These are phyloP conservation scores for Fusarium sp. DNA, from an alignment of 2,329 filamentous ascomycete species.

Conservation along the genomic window DNA sequence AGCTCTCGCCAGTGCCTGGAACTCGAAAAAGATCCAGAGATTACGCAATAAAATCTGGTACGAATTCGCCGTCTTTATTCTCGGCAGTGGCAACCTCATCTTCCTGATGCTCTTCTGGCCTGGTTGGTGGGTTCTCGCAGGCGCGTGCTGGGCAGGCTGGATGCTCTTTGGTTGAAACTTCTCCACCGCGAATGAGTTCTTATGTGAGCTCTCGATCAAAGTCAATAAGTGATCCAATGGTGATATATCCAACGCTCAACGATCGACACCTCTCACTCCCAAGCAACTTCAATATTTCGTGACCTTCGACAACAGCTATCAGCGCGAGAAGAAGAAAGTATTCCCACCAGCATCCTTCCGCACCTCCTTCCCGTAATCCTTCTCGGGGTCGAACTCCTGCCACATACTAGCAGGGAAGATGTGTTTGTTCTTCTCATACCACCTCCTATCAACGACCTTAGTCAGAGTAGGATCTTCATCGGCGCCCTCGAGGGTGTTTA, in stretches of 20 bases:
- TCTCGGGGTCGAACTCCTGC: slow-evolving; percentile 93
- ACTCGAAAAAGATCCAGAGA: slow-evolving; percentile 52
- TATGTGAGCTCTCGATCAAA: slow-evolving; percentile 18
- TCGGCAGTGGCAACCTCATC: slow-evolving; percentile 63
- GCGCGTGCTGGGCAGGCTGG: slow-evolving; percentile 53
- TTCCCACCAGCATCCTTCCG: slow-evolving; percentile 90
- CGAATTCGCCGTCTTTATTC: slow-evolving; percentile 64
- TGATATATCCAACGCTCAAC: slow-evolving; percentile 20
- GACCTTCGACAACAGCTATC: slow-evolving; percentile 35
- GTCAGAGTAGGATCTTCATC: slow-evolving; percentile 83
- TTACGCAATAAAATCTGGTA: slow-evolving; percentile 62
- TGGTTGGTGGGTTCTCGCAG: slow-evolving; percentile 64
- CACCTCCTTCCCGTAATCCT: slow-evolving; percentile 82
- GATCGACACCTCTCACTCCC: slow-evolving; percentile 9
- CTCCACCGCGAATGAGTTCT: slow-evolving; percentile 11
- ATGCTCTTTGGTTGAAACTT: slow-evolving; percentile 51
- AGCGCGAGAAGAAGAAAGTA: slow-evolving; percentile 83
- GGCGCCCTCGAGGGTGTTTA: slow-evolving; percentile 77
- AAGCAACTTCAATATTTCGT: slow-evolving; percentile 6
- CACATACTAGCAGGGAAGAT: slow-evolving; percentile 97
- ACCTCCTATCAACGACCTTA: slow-evolving; percentile 94
- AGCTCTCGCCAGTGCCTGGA: slow-evolving; percentile 52
- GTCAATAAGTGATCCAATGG: slow-evolving; percentile 23
- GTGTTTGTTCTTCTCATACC: slow-evolving; percentile 98
- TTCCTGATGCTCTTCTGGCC: slow-evolving; percentile 68